Base-by-base conservation (phyloP, 148 eudicot genomes). In the Pharnaceum exiguum region DNA sequence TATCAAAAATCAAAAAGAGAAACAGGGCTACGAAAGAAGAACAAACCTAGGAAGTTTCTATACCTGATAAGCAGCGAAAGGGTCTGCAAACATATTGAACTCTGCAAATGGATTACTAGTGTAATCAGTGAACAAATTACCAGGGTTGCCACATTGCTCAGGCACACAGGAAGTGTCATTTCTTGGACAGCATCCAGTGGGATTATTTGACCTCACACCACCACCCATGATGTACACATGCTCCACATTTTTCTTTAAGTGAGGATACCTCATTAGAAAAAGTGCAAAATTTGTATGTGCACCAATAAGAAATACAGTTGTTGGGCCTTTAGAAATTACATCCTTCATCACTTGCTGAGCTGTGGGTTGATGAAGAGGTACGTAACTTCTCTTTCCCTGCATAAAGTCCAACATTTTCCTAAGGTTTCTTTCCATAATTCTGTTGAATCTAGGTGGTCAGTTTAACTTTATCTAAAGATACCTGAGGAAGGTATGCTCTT, bases 51-150 rank as follows among this genome's bases (percentile, higher is more conserved):
- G n/a, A n/a, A n/a, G 18, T 6, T 23, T 10, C 11, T 26, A 23
- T 45, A 91, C 97, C 87, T 87, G 86, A 58, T 82, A 85, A 12
- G 97, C 96, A 51, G 96, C 96, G 79, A 91, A 91, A 32, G 97
- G 97, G 69, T 91, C 97, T 35, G 69, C 78, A 57, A 85, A 91
- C 19, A 91, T 56, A 56, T 91, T 91, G 72, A 78, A 91, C 69
- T 91, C 97, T 18, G 96, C 90, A 59, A 82, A 87, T 24, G 96
- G 96, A 63, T 91, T 91, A 26, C 80, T 75, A 7, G 72, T 72
- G 67, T 80, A 80, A 66, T 66, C 87, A 6, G 90, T 82, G 69
- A 72, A 82, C 47, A 91, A 18, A 57, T 91, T 91, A 17, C 97
- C 97, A 35, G 13, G 76, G 42, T 82, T 77, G 4, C 89, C 83